Conservation (phyloP, 2,329 filamentous ascomycete genomes). For the Huntiella omanensis region DNA sequence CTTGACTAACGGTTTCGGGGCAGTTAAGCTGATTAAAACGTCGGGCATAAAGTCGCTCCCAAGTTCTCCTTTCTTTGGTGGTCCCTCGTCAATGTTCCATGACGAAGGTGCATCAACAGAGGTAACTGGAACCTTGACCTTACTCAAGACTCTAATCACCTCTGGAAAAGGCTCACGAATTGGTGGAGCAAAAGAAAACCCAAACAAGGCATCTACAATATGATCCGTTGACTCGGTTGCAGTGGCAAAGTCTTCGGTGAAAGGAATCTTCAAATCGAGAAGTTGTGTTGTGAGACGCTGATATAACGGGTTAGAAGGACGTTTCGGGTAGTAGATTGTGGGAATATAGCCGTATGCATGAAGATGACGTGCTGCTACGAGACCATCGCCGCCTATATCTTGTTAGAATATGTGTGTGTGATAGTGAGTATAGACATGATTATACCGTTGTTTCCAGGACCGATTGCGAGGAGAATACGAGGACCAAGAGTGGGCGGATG, state of each 20-base stretch:
- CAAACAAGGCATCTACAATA: slow-evolving; percentile 84
- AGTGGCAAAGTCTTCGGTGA: slow-evolving; percentile 57
- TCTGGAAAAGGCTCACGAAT: slow-evolving; percentile 80
- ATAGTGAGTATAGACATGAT: not conserved
- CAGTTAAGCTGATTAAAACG: slow-evolving; percentile 72
- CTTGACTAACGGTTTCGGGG: slow-evolving; percentile 76
- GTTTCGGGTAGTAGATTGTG: slow-evolving; percentile 81
- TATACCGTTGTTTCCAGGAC: slow-evolving; percentile 56
- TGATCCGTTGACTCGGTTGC: slow-evolving; percentile 56
- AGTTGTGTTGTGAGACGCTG: slow-evolving; percentile 73
- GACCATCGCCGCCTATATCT: slow-evolving; percentile 62
- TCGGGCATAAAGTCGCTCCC: slow-evolving; percentile 66
- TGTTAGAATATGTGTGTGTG: not conserved
- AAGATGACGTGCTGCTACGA: slow-evolving; percentile 84
- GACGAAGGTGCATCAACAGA: slow-evolving; percentile 86
- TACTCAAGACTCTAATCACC: slow-evolving; percentile 60
- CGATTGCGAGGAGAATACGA: slow-evolving; percentile 72
- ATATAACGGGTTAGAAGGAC: slow-evolving; percentile 58
- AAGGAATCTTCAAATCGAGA: slow-evolving; percentile 62
- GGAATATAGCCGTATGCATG: slow-evolving; percentile 82
- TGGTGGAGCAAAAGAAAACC: slow-evolving; percentile 82
- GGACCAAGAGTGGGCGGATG: slow-evolving; percentile 57
- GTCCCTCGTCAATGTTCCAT: slow-evolving; percentile 82
- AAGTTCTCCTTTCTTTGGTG: slow-evolving; percentile 47
- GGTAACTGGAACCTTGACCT: slow-evolving; percentile 57